These are phyloP conservation scores for Linderina pennispora DNA, from an alignment of 192 early-diverging fungal species.

Conservation along the genomic window DNA sequence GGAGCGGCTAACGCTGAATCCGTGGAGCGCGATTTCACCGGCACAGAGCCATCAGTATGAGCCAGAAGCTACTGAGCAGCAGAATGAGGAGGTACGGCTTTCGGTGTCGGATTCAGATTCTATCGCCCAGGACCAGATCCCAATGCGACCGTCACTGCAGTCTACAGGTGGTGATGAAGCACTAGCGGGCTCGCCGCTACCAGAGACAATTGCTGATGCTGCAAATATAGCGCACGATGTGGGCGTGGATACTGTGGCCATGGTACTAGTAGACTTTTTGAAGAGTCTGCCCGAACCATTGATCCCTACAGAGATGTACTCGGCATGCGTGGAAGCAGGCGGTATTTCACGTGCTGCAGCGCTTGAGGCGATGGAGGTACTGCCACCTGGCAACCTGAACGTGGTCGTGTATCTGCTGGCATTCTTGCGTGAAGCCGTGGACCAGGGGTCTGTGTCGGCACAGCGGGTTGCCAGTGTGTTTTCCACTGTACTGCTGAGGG, in stretches of 20 bases:
- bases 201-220: constrained; percentile 44
- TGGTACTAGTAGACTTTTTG: constrained; percentile 59
- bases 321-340: constrained; percentile 57
- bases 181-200: constrained; percentile 26
- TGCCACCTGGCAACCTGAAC: constrained; percentile 66
- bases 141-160: constrained; percentile 9
- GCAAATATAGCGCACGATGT: constrained; percentile 41
- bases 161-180: constrained; percentile 2
- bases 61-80: not conserved
- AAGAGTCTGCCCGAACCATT: constrained; percentile 68
- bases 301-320: constrained; percentile 58
- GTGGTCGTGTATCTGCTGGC: constrained; percentile 76
- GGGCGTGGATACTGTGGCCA: constrained; percentile 68
- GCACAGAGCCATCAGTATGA: too few relatives aligned
- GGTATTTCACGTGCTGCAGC: constrained; percentile 33
- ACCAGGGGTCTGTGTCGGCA: constrained; percentile 28
- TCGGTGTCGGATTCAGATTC: not conserved
- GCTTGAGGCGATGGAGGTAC: constrained; percentile 50
- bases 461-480: constrained; percentile 30
- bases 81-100: not conserved
- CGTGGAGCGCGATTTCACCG: constrained; percentile 3
- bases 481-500: constrained; percentile 19
- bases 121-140: not conserved
- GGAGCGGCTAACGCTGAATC: constrained; percentile 25
- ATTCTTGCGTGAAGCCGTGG: constrained; percentile 62